Evolutionary conservation across 345 rosid genomes (phyloP).

Genomic region (Zanthoxylum bungeanum): DNA sequence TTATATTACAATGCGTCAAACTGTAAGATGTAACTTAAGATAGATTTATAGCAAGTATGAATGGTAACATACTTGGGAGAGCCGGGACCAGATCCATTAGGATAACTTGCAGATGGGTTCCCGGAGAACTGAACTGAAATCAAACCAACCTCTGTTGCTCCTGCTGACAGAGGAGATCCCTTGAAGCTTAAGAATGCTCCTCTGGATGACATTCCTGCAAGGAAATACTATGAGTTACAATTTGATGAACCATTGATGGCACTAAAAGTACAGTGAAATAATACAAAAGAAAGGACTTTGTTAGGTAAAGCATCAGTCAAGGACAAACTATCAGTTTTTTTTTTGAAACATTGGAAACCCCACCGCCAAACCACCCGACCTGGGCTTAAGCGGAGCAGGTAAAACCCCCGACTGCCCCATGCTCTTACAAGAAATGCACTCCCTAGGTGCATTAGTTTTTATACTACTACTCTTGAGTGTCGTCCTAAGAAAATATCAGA

Average conservation of each 20-base stretch:
- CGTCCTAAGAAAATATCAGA: too few relatives aligned
- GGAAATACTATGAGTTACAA: not conserved
- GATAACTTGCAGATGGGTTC: slow-evolving; percentile 41
- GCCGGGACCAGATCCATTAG: slow-evolving; percentile 31
- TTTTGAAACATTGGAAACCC: too few relatives aligned
- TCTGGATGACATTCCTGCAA: slow-evolving; percentile 67
- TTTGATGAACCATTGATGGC: not conserved
- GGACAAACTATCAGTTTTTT: too few relatives aligned
- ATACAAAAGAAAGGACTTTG: not conserved
- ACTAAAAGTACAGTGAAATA: not conserved
- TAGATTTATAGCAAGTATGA: not conserved
- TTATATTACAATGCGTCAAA: not conserved
- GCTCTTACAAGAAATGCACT: too few relatives aligned
- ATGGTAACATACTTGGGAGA: slow-evolving; percentile 40
- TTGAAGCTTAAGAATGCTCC: slow-evolving; percentile 28
- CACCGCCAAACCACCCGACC: too few relatives aligned
- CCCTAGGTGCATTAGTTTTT: too few relatives aligned
- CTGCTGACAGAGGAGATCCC: slow-evolving; percentile 45
- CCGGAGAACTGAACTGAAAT: slow-evolving; percentile 53
- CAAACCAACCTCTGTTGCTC: slow-evolving; percentile 37
- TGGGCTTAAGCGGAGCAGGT: too few relatives aligned
- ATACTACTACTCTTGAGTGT: not conserved
- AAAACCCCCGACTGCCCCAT: too few relatives aligned
- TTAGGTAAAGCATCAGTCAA: not conserved
- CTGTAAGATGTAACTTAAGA: not conserved